Conservation (phyloP, 116 monocot species). For the Papilionanthe hybrid region DNA sequence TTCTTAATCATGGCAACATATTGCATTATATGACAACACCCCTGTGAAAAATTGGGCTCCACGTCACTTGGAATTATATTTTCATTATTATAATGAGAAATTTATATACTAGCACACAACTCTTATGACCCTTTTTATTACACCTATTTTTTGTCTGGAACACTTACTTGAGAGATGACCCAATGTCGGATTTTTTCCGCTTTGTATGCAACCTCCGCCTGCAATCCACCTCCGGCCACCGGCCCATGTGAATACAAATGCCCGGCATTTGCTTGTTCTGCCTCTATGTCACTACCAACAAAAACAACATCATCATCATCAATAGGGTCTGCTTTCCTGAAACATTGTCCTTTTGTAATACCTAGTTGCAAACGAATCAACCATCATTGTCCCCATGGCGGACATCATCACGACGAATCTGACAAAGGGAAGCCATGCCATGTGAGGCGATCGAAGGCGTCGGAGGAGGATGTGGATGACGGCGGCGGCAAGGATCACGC, state of each 20-base stretch:
- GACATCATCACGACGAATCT: constrained; percentile 41
- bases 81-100: too few relatives aligned
- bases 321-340: neutral
- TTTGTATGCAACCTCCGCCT: neutral
- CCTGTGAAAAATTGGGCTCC: too few relatives aligned
- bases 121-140: neutral
- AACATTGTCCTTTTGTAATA: constrained; percentile 20
- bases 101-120: too few relatives aligned
- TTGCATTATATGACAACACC: too few relatives aligned
- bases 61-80: too few relatives aligned
- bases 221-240: neutral
- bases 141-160: too few relatives aligned
- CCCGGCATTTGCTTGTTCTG: neutral
- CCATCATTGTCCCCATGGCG: constrained; percentile 35
- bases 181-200: neutral
- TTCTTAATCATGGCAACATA: too few relatives aligned
- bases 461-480: constrained; percentile 41
- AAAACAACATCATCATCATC: neutral
- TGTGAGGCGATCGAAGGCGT: constrained; percentile 32
- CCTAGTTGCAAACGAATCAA: constrained; percentile 31
- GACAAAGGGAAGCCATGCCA: constrained; percentile 53
- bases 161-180: neutral
- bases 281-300: neutral
- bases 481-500: constrained; percentile 38
- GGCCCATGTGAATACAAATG: constrained; percentile 2